phyloP scores from a whole-genome alignment of 2,329 filamentous ascomycete genomes.

The Neonectria neomacrospora region DNA sequence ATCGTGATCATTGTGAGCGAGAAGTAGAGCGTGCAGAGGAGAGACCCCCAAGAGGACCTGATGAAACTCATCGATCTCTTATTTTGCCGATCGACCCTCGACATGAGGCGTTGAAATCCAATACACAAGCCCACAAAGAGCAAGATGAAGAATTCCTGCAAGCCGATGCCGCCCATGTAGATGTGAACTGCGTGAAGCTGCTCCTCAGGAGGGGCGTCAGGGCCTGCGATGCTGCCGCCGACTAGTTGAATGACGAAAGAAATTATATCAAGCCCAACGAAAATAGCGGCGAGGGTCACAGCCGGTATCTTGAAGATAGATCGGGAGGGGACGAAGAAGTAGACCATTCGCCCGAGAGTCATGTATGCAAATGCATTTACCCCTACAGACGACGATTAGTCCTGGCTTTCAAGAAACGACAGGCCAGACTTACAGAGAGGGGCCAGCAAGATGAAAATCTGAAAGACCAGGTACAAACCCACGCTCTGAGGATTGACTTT shows the following conservation, averaged over 20 bases:
- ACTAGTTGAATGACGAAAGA: constrained; percentile 50
- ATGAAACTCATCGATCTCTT: constrained; percentile 6
- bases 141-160: constrained; percentile 63
- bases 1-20: constrained; percentile 52
- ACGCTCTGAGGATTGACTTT: constrained; percentile 36
- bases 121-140: constrained; percentile 54
- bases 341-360: constrained; percentile 57
- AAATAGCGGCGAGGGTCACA: constrained; percentile 50
- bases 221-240: constrained; percentile 46
- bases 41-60: constrained; percentile 25
- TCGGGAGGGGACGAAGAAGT: constrained; percentile 54
- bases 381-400: constrained; percentile 44
- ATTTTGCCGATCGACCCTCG: not conserved
- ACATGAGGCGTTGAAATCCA: constrained; percentile 31
- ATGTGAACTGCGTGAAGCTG: constrained; percentile 52
- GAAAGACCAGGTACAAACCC: constrained; percentile 33
- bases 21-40: constrained; percentile 48
- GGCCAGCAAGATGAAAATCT: constrained; percentile 40
- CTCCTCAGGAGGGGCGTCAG: constrained; percentile 40
- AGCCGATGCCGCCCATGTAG: constrained; percentile 65
- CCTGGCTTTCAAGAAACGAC: fast-evolving
- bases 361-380: constrained; percentile 62
- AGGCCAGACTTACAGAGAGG: constrained; percentile 36
- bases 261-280: constrained; percentile 55
- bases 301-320: constrained; percentile 53